These are phyloP conservation scores for Chalciporus sp. DNA, from an alignment of 1,284 basidiomycete genomes.

Conservation along the genomic window DNA sequence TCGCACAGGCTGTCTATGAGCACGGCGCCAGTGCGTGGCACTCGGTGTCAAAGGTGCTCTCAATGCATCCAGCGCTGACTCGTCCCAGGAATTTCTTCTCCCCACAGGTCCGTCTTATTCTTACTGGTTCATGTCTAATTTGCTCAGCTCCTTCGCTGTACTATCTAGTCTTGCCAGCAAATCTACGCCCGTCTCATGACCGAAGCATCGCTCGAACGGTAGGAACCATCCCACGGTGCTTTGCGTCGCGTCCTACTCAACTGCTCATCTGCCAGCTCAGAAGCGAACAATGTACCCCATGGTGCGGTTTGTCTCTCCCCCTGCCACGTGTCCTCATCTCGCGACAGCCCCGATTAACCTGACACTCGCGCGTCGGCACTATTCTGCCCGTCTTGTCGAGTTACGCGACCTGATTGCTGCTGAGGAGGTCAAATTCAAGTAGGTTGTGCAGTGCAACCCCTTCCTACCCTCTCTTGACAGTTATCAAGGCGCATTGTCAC, in stretches of 20 bases:
- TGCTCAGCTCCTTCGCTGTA: constrained; percentile 26
- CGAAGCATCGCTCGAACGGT: constrained; percentile 70
- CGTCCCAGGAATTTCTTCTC: constrained; percentile 69
- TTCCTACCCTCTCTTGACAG: neutral
- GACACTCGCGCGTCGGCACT: constrained; percentile 73
- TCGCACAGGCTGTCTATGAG: constrained; percentile 86
- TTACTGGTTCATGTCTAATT: constrained; percentile 11
- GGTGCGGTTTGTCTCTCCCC: constrained; percentile 34
- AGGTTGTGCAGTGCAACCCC: constrained; percentile 20
- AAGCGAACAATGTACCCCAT: constrained; percentile 42
- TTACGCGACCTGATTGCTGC: constrained; percentile 66
- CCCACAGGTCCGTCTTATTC: constrained; percentile 51
- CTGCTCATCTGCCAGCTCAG: constrained; percentile 36
- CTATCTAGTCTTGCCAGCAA: constrained; percentile 61
- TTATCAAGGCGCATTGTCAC: constrained; percentile 50
- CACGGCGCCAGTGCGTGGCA: constrained; percentile 78
- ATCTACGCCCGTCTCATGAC: constrained; percentile 71
- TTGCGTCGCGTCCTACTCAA: constrained; percentile 14
- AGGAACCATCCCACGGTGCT: constrained; percentile 26
- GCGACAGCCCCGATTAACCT: constrained; percentile 55
- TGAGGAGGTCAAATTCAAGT: constrained; percentile 83
- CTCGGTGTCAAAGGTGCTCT: constrained; percentile 65
- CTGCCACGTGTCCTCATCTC: neutral
- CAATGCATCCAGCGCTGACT: constrained; percentile 65
- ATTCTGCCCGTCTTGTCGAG: constrained; percentile 68